Percentiles rank a stretch among this genome's conserved stretches.
These are phyloP conservation scores for Cinchona pubescens DNA, from an alignment of 257 asterid genomes.

Conservation along the genomic window DNA sequence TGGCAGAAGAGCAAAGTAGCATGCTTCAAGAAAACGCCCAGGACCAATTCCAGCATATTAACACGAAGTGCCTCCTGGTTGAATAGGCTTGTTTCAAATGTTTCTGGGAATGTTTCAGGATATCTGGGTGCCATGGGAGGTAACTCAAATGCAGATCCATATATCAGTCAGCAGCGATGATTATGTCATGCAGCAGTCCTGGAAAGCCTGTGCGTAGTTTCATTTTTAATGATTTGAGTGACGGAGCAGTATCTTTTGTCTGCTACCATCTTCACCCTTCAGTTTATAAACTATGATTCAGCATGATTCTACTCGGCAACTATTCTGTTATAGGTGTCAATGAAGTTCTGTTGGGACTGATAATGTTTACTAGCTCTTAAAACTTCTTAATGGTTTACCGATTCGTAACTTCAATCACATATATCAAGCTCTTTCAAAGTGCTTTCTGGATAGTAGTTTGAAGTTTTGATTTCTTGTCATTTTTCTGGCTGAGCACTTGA, in stretches of 20 bases:
- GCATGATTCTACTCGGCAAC: background rate
- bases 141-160: slow-evolving; percentile 47
- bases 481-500: background rate
- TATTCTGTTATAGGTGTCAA: background rate
- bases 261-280: background rate
- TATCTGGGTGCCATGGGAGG: slow-evolving; percentile 48
- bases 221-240: background rate
- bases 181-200: background rate
- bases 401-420: background rate
- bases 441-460: background rate
- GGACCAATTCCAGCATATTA: slow-evolving; percentile 30
- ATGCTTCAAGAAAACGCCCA: slow-evolving; percentile 36
- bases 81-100: slow-evolving; percentile 45
- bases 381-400: background rate
- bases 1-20: slow-evolving; percentile 48
- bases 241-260: background rate
- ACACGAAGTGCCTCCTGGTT: slow-evolving; percentile 82
- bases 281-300: background rate
- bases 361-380: background rate
- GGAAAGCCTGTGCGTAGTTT: background rate
- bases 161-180: slow-evolving; percentile 66
- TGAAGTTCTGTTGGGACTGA: slow-evolving; percentile 8
- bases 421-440: background rate
- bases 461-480: background rate
- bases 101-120: slow-evolving; percentile 50